Percentiles rank a stretch among this genome's conserved stretches.
Conservation (phyloP, 2,329 filamentous ascomycete genomes). For the Mariannaea sp. region DNA sequence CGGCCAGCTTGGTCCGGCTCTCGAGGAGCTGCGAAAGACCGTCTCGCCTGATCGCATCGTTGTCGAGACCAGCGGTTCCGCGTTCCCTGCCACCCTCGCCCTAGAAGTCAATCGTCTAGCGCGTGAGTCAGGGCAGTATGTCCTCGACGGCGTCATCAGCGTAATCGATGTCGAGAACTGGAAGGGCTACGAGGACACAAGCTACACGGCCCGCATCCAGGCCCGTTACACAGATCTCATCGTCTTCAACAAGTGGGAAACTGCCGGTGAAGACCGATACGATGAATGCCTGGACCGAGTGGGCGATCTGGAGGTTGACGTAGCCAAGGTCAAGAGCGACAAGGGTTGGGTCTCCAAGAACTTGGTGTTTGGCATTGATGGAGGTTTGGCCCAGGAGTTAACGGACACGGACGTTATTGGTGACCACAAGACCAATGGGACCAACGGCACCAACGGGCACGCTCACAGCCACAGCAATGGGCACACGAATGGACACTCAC, state of each 20-base stretch:
- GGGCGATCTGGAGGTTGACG: slow-evolving; percentile 79
- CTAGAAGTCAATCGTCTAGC: slow-evolving; percentile 86
- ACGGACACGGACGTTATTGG: slow-evolving; percentile 47
- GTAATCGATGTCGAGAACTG: slow-evolving; percentile 96
- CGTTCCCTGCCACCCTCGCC: slow-evolving; percentile 85
- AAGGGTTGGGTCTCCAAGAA: slow-evolving; percentile 78
- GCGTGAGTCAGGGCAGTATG: slow-evolving; percentile 69
- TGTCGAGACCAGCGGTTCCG: slow-evolving; percentile 89
- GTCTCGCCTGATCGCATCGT: slow-evolving; percentile 80
- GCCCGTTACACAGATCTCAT: slow-evolving; percentile 89
- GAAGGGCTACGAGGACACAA: slow-evolving; percentile 89
- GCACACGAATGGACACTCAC: slow-evolving; percentile 49
- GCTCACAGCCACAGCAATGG: slow-evolving; percentile 41
- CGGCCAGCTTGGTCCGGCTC: slow-evolving; percentile 81
- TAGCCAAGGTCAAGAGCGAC: slow-evolving; percentile 83
- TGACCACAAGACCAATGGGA: slow-evolving; percentile 38
- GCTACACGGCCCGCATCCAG: slow-evolving; percentile 86
- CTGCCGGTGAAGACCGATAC: slow-evolving; percentile 71
- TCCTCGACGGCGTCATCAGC: slow-evolving; percentile 84
- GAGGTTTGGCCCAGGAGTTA: slow-evolving; percentile 68
- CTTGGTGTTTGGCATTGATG: slow-evolving; percentile 86
- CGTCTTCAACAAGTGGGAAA: slow-evolving; percentile 93
- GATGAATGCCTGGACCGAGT: slow-evolving; percentile 80
- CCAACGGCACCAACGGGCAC: slow-evolving; percentile 30
- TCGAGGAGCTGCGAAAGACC: slow-evolving; percentile 69